A percentile compares a stretch with the other conserved stretches of the same genome.
These are phyloP conservation scores for Apostasia shenzhenica DNA, from an alignment of 106 monocot genomes.

Conservation along the genomic window DNA sequence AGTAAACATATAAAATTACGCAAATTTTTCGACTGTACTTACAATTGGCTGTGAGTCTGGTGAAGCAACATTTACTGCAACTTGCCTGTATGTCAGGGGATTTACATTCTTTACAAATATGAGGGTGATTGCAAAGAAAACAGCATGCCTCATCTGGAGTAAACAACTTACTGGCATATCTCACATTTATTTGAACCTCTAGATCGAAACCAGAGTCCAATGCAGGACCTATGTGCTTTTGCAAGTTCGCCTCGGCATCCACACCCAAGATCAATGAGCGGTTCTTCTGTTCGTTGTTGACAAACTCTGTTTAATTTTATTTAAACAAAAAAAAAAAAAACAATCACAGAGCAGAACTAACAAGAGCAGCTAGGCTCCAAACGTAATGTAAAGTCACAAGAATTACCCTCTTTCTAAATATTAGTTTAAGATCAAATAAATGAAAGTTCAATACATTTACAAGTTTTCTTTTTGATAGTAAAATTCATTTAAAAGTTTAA, in stretches of 20 bases:
- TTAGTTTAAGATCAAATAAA: too few relatives aligned
- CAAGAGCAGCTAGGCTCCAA: too few relatives aligned
- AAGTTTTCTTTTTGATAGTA: too few relatives aligned
- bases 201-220: slow-evolving; percentile 69
- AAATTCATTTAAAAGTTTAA: too few relatives aligned
- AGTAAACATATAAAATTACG: too few relatives aligned
- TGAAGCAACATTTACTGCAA: slow-evolving; percentile 60
- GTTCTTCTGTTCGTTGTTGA: slow-evolving; percentile 75
- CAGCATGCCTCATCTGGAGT: neutral
- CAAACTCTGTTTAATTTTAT: slow-evolving; percentile 47
- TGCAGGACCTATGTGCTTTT: slow-evolving; percentile 74
- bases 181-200: slow-evolving; percentile 93
- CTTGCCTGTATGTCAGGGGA: slow-evolving; percentile 38
- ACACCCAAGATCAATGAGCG: slow-evolving; percentile 72
- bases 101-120: neutral
- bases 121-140: neutral
- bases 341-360: too few relatives aligned
- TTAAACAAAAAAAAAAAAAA: neutral
- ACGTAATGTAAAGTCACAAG: too few relatives aligned
- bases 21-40: slow-evolving; percentile 16
- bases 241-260: slow-evolving; percentile 82
- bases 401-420: too few relatives aligned
- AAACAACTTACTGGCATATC: slow-evolving; percentile 84
- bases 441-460: too few relatives aligned
- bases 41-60: slow-evolving; percentile 72